Evolutionary conservation across 1,139 yeast species (phyloP), one percentile per base, ranked within the genome.

Genomic region (Maudiozyma humilis): DNA sequence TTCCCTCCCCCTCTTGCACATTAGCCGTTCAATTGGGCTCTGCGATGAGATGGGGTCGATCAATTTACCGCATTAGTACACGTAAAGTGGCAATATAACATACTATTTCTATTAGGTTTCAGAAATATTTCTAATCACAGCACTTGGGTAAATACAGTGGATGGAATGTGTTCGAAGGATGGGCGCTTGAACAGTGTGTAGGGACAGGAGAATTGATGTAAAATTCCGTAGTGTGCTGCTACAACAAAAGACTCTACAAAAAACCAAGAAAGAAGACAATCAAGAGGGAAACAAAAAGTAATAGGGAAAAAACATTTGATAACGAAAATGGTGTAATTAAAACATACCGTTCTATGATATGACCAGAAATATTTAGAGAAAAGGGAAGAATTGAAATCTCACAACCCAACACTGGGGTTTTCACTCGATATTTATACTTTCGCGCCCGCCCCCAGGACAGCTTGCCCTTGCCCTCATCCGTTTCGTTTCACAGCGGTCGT

Each of bases 301-400:
- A 10, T 32, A 41, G 16, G 44, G 30, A 40, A 34, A 36, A 40
- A 36, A 39, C 44, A 41, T 17, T 14, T 33, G 40, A 44, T 50
- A 51, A 50, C 44, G 37, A 45, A 50, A 50, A 41, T 50, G 48
- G 49, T 49, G 38, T 49, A 43, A 42, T 45, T 36, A 40, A 47
- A 50, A 50, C 47, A 51, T 46, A 47, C 50, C 35, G 38, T 33
- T 44, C 33, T 37, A 29, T 37, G 27, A 37, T 30, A 29, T 37
- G 40, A 37, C 40, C 40, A 29, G 16, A 30, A 32, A 37, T 18
- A 30, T 29, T 18, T 29, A 37, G 13, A 29, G 3, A 29, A 37
- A 30, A 35, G 27, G 15, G 27, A 20, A 37, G 33, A 37, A 37
- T 10, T 29, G 14, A 37, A 37, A 37, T 29, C 15, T 29, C 8